Evolutionary conservation across 495 filamentous ascomycete genomes (phyloP).

Genomic region (Podospora anserina): DNA sequence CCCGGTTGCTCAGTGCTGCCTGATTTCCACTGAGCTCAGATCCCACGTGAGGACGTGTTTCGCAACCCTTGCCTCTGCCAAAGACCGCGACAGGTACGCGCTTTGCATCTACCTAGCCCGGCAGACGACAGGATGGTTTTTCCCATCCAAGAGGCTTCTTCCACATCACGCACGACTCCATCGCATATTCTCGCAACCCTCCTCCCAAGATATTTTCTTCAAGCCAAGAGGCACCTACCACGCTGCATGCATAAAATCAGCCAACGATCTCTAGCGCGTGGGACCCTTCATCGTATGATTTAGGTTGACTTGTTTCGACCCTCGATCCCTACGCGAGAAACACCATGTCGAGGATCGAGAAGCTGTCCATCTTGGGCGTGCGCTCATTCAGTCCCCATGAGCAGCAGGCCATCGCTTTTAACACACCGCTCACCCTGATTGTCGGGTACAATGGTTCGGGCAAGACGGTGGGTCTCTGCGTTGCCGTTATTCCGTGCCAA

Average conservation of each 20-base stretch:
- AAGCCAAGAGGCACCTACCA: neutral
- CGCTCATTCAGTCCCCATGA: conserved; percentile 82
- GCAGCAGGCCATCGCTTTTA: conserved; percentile 81
- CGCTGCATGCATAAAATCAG: neutral
- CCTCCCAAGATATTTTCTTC: neutral
- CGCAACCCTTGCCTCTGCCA: neutral
- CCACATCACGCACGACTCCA: neutral
- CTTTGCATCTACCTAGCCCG: neutral
- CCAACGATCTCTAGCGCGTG: neutral
- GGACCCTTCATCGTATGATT: conserved; percentile 3
- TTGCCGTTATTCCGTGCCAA: conserved; percentile 34
- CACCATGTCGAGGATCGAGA: conserved; percentile 75
- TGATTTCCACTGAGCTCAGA: neutral
- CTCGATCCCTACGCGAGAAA: conserved; percentile 7
- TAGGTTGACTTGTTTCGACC: neutral
- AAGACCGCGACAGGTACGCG: neutral
- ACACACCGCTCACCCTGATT: conserved; percentile 88
- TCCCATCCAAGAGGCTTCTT: neutral
- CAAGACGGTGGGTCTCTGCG: conserved; percentile 58
- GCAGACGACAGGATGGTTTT: neutral
- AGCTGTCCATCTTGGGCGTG: conserved; percentile 79
- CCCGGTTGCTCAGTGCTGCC: neutral
- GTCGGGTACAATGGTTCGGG: conserved; percentile 96
- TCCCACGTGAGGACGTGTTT: conserved; percentile 3
- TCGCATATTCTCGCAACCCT: neutral